Evolutionary conservation across 169 alveolate species (phyloP).

Genomic region (Eimeria falciformis): DNA sequence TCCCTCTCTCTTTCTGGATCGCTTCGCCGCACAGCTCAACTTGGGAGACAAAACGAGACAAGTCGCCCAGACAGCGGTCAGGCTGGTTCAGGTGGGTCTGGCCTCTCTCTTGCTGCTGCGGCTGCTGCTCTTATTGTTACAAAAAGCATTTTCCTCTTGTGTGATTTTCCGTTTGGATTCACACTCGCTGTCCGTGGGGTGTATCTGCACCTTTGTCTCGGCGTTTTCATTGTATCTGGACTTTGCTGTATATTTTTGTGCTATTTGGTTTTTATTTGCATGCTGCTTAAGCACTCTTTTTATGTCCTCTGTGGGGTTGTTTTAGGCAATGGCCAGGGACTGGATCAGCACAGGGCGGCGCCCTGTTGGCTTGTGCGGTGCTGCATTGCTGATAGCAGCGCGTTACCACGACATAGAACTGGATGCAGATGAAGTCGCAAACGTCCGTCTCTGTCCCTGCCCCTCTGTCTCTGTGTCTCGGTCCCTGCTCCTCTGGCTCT

Average conservation of each 20-base stretch:
- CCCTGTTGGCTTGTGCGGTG: constrained; percentile 99
- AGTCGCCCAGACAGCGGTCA: constrained; percentile 96
- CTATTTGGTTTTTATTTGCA: background rate
- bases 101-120: constrained; percentile 14
- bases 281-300: too few species aligned
- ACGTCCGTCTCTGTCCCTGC: background rate
- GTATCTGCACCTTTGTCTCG: too few species aligned
- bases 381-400: constrained; percentile 98
- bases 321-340: constrained; percentile 95
- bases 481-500: background rate
- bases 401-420: constrained; percentile 94
- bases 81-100: constrained; percentile 91
- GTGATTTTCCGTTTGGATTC: too few species aligned
- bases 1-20: constrained; percentile 96
- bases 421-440: constrained; percentile 75
- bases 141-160: background rate
- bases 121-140: constrained; percentile 15
- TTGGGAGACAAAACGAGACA: constrained; percentile 93
- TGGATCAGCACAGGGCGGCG: constrained; percentile 99
- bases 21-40: constrained; percentile 96
- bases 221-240: too few species aligned
- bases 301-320: too few species aligned
- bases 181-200: too few species aligned
- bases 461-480: background rate
- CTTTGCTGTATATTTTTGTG: background rate